A percentile compares a stretch with the other conserved stretches of the same genome.
Conservation (phyloP, 129 eudicot genomes). For the Flaveria robusta region DNA sequence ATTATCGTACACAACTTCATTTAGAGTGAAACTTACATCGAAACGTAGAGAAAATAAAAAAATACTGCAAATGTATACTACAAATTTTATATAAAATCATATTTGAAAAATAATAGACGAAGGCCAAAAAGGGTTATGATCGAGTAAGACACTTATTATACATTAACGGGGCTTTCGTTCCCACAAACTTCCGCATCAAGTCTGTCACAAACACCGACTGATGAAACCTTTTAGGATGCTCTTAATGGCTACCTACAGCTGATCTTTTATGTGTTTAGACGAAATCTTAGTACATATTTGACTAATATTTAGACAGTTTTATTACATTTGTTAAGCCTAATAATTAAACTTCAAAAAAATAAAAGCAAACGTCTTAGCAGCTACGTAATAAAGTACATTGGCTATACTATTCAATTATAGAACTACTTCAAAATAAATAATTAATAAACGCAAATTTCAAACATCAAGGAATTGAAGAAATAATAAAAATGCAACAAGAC, state of each 20-base stretch:
- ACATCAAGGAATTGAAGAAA: neutral
- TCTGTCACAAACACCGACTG: too few species aligned
- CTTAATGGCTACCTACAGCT: neutral
- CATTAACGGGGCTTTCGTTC: too few species aligned
- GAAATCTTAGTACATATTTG: neutral
- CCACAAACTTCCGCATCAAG: too few species aligned
- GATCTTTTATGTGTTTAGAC: neutral
- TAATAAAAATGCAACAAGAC: conserved; percentile 25
- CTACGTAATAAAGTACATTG: neutral
- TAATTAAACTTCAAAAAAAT: neutral
- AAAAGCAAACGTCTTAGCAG: neutral
- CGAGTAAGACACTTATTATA: too few species aligned
- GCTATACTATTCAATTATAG: neutral
- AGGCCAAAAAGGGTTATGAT: too few species aligned
- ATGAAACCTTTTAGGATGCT: too few species aligned
- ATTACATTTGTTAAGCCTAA: neutral
- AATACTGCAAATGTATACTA: too few species aligned
- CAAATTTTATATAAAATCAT: too few species aligned
- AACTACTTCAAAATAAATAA: neutral
- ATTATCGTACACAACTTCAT: too few species aligned
- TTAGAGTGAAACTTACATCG: too few species aligned
- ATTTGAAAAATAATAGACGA: too few species aligned
- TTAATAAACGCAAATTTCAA: neutral
- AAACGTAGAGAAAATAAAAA: too few species aligned
- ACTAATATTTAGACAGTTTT: neutral